phyloP scores from a whole-genome alignment of 345 rosid species.

The Linum usitatissimum region DNA sequence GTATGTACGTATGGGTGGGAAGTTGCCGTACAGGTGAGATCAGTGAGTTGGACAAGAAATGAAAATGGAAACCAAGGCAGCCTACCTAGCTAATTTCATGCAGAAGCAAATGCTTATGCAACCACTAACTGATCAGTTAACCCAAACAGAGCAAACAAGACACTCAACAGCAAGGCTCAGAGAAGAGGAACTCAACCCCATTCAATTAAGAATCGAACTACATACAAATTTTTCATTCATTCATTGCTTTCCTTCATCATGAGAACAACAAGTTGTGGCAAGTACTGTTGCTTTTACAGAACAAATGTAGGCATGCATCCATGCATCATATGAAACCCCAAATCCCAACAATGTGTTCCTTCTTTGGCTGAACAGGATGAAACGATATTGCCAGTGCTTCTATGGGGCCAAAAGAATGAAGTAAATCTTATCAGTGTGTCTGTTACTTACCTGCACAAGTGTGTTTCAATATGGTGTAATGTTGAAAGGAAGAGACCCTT shows the following conservation, averaged over 20 bases:
- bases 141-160: too few species aligned
- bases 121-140: too few species aligned
- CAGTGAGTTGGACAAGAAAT: constrained; percentile 28
- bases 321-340: neutral
- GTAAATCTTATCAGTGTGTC: neutral
- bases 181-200: too few species aligned
- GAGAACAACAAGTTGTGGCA: too few species aligned
- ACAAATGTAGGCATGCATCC: too few species aligned
- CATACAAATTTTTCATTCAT: too few species aligned
- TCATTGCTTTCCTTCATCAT: too few species aligned
- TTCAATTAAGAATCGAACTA: too few species aligned
- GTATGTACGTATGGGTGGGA: constrained; percentile 63
- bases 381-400: neutral
- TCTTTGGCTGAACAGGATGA: neutral
- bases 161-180: too few species aligned
- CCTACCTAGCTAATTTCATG: too few species aligned
- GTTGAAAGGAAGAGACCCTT: constrained; percentile 14
- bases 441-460: neutral
- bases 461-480: constrained; percentile 5
- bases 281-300: too few species aligned
- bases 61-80: neutral
- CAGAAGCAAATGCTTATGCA: too few species aligned
- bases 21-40: constrained; percentile 55
- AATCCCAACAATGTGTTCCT: constrained; percentile 3
- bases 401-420: neutral